Percentiles rank a stretch among this genome's conserved stretches.
phyloP scores from a whole-genome alignment of 163 green algal genomes.

The Chlamydomonas reinhardtii region DNA sequence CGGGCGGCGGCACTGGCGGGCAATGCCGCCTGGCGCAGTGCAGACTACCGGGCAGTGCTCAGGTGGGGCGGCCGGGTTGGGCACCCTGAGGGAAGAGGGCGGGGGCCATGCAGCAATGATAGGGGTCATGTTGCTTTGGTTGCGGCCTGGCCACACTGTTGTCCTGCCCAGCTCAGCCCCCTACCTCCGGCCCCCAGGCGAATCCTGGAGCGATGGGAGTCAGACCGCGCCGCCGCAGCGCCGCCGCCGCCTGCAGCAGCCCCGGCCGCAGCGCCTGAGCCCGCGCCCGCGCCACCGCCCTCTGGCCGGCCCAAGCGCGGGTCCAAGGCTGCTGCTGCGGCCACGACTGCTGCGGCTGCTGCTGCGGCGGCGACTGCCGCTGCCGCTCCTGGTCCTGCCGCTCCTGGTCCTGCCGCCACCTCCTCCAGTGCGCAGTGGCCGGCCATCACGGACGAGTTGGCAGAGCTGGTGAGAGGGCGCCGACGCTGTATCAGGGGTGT shows the following conservation, averaged over 20 bases:
- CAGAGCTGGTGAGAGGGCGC: neutral
- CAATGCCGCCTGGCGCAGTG: constrained; percentile 45
- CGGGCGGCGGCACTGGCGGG: neutral
- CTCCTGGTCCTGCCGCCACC: neutral
- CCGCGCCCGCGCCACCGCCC: neutral
- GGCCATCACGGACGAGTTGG: constrained; percentile 13
- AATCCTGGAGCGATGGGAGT: neutral
- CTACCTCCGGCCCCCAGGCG: neutral
- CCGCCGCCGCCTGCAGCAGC: too few species aligned
- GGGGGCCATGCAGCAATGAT: too few species aligned
- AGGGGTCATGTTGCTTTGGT: too few species aligned
- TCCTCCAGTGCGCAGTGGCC: neutral
- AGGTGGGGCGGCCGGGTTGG: neutral
- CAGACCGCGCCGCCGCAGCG: neutral
- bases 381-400: neutral
- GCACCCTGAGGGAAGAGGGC: too few species aligned
- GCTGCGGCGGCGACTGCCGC: neutral
- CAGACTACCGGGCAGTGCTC: constrained; percentile 39
- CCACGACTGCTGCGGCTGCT: too few species aligned
- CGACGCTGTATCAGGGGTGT: too few species aligned
- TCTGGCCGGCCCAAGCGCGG: neutral
- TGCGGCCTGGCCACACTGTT: too few species aligned
- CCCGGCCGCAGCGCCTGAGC: neutral
- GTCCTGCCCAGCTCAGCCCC: too few species aligned
- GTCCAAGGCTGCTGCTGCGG: neutral